These are phyloP conservation scores for Linderniella brevidens DNA, from an alignment of 257 asterid species.

Conservation along the genomic window DNA sequence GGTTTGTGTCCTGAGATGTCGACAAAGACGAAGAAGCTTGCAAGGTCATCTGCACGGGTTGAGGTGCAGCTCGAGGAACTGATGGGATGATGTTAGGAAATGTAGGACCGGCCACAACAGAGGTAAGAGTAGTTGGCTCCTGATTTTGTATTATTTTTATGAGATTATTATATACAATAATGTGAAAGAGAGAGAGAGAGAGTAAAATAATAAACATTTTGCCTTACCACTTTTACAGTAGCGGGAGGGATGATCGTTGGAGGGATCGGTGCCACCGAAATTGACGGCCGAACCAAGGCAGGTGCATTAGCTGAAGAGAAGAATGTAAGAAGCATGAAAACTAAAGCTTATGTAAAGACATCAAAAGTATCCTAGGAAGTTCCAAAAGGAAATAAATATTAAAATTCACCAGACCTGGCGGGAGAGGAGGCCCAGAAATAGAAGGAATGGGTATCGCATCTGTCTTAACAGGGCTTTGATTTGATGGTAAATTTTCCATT, in stretches of 20 bases:
- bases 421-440: conserved; percentile 43
- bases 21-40: conserved; percentile 83
- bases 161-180: no score
- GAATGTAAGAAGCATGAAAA: neutral
- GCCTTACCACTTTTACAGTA: conserved; percentile 49
- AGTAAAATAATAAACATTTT: no score
- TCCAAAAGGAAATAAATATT: no score
- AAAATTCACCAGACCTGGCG: conserved; percentile 29
- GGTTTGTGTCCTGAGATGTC: conserved; percentile 43
- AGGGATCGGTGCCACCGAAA: conserved; percentile 24
- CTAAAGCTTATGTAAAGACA: no score
- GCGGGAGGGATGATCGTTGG: conserved; percentile 34
- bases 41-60: conserved; percentile 42
- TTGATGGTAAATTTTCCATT: conserved; percentile 34
- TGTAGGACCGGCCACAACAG: conserved; percentile 39
- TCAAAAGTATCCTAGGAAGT: no score
- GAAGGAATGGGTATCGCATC: conserved; percentile 45
- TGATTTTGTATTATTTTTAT: no score
- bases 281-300: conserved; percentile 41
- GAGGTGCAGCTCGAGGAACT: conserved; percentile 61
- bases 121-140: conserved; percentile 59
- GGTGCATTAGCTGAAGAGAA: conserved; percentile 45
- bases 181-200: no score
- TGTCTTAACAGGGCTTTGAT: conserved; percentile 61
- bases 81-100: conserved; percentile 52